Base-by-base conservation (phyloP, 805 yeast genomes). In the Sugiyamaella valdiviana region DNA sequence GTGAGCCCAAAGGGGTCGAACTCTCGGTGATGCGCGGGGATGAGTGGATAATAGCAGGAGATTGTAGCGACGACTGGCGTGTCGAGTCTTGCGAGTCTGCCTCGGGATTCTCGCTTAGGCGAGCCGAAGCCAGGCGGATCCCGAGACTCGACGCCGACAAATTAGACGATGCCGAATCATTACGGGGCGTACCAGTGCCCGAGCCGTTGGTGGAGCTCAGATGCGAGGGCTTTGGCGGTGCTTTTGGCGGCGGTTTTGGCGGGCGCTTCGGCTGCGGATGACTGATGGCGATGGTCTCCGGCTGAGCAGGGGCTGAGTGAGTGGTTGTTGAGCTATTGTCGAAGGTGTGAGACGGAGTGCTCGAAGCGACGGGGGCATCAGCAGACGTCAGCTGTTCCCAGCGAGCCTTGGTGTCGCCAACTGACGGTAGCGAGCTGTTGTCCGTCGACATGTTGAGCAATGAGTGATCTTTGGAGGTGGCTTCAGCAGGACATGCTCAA, bases 351-450 rank as follows among this genome's bases (percentile, higher is more conserved):
- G n/a, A n/a, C n/a, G n/a, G n/a, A n/a, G n/a, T n/a, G n/a, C n/a
- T 23, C 23, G 39, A 19, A 23, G 26, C 36, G 19, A 21, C 6
- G n/a, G 46, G 21, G 21, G 35, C 16, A 9, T 15, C 43, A 41
- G 49, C 51, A 19, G 39, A 35, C 12, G 56, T 39, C 44, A 57
- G 23, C 42, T 48, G 45, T 36, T 55, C 57, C 57, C 57, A 57
- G 35, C 39, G 49, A 2, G 58, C 48, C 44, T 49, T 16, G 2
- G 42, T 52, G 32, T 54, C 52, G 16, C 47, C 42, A 6, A 57
- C 60, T 5, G 60, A 57, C 17, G 57, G 58, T 20, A 57, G 51
- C 10, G 57, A 49, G 9, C 56, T 43, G 15, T 52, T 46, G 36
- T 57, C 60, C 14, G 52, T 51, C n/a, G 53, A 39, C 53, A 46